Percentiles rank a stretch among this genome's conserved stretches.
Conservation (phyloP, 352 stramenopile genomes). For the Globisporangium canariense region DNA sequence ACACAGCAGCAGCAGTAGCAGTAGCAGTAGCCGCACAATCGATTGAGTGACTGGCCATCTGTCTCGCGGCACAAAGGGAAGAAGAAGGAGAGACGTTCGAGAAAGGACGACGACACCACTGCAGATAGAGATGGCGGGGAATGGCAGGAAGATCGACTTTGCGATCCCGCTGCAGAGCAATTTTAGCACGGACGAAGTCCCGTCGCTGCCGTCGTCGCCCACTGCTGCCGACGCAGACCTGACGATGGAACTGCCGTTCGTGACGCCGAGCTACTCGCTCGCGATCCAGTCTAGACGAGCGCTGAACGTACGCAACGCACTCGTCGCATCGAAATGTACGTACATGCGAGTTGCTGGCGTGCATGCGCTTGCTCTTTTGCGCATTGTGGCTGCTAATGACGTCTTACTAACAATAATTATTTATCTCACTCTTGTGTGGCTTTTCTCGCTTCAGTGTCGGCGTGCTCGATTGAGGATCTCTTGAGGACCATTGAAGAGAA, state of each 20-base stretch:
- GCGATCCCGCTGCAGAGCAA: conserved; percentile 53
- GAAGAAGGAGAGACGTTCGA: background rate
- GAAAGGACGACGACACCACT: background rate
- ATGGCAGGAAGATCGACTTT: conserved; percentile 18
- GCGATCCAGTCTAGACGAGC: conserved; percentile 73
- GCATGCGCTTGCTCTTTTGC: background rate
- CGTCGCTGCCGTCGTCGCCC: conserved; percentile 60
- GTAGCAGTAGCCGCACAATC: background rate
- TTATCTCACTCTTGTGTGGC: background rate
- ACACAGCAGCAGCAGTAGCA: background rate
- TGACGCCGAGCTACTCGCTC: conserved; percentile 51
- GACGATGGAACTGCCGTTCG: conserved; percentile 53
- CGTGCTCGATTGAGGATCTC: conserved; percentile 40
- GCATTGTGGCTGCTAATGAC: background rate
- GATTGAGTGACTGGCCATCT: background rate
- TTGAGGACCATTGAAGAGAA: conserved; percentile 34
- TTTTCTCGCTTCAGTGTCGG: conserved; percentile 25
- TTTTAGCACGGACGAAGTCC: conserved; percentile 34
- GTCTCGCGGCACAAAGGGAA: background rate
- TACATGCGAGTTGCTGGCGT: background rate
- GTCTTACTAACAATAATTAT: background rate
- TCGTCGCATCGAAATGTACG: conserved; percentile 59
- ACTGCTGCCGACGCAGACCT: conserved; percentile 38
- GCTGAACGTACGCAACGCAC: conserved; percentile 58
- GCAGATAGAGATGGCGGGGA: conserved; percentile 9